Evolutionary conservation across 495 filamentous ascomycete species (phyloP).

Genomic region (Aspergillus homomorphus): DNA sequence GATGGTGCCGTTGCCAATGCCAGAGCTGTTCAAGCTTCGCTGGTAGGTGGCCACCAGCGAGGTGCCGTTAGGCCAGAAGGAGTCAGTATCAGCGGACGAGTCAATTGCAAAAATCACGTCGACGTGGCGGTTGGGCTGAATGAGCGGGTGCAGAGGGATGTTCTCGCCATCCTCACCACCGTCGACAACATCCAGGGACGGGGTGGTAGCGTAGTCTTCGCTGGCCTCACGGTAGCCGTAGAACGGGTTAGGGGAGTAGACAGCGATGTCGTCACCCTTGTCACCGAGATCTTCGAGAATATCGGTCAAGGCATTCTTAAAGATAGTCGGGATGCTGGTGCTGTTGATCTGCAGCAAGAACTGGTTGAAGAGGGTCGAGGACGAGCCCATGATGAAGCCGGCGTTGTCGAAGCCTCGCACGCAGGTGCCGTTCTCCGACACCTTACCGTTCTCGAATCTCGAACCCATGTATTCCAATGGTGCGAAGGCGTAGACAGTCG

Average conservation of each 20-base stretch:
- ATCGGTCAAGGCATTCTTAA: constrained; percentile 44
- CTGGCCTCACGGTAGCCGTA: constrained; percentile 59
- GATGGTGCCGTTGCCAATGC: constrained; percentile 70
- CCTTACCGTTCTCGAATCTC: constrained; percentile 63
- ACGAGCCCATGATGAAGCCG: constrained; percentile 86
- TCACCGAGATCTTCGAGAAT: constrained; percentile 53
- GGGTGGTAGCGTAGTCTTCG: constrained; percentile 51
- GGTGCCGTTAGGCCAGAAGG: constrained; percentile 81
- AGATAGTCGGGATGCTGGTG: constrained; percentile 50
- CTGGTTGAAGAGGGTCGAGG: constrained; percentile 78
- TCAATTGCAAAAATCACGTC: constrained; percentile 93
- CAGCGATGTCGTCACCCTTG: constrained; percentile 70
- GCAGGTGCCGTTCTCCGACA: constrained; percentile 57
- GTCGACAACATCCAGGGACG: constrained; percentile 72
- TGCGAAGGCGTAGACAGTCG: constrained; percentile 74
- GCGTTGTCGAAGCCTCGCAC: constrained; percentile 81
- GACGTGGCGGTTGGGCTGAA: constrained; percentile 70
- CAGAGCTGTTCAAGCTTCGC: constrained; percentile 53
- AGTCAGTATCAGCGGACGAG: constrained; percentile 71
- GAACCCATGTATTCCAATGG: constrained; percentile 73
- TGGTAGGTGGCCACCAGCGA: constrained; percentile 78
- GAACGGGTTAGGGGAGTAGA: constrained; percentile 83
- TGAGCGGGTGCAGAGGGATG: constrained; percentile 76
- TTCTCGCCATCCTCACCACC: constrained; percentile 86
- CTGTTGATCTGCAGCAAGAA: constrained; percentile 57